Conservation (phyloP, 1,139 yeast genomes). For the Ogataea hybrid region DNA sequence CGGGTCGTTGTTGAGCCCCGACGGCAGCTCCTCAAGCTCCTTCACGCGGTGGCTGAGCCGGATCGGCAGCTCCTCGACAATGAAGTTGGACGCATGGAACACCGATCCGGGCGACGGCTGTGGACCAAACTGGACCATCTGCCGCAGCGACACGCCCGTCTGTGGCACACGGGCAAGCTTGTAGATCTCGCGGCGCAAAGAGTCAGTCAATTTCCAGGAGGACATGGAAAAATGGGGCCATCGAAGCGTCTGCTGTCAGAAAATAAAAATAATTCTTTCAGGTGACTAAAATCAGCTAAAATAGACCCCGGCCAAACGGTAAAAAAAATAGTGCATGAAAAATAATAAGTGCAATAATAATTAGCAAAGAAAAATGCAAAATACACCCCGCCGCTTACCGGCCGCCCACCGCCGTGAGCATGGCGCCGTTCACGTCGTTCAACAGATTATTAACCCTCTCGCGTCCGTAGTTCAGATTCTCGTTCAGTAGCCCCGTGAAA, state of each 20-base stretch:
- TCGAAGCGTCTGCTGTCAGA: neutral
- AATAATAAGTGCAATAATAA: no score
- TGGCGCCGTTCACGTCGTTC: constrained; percentile 38
- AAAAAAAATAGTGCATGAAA: neutral
- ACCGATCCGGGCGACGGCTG: constrained; percentile 75
- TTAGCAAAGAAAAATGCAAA: no score
- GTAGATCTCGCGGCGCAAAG: constrained; percentile 31
- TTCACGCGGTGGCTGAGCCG: constrained; percentile 83
- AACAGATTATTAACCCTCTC: constrained; percentile 64
- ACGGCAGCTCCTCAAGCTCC: constrained; percentile 78
- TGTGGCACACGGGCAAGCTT: constrained; percentile 74
- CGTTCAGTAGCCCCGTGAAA: constrained; percentile 48
- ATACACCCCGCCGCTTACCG: constrained; percentile 7
- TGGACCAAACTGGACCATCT: constrained; percentile 92
- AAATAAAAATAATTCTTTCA: neutral
- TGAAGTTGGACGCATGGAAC: constrained; percentile 81
- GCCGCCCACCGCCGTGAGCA: constrained; percentile 33
- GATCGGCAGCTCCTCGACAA: constrained; percentile 85
- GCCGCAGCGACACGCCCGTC: constrained; percentile 79
- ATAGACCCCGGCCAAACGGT: constrained; percentile 14
- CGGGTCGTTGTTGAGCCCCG: constrained; percentile 70
- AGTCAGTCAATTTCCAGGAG: constrained; percentile 31
- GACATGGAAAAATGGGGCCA: constrained; percentile 12
- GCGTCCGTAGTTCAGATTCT: constrained; percentile 65
- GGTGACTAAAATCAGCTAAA: neutral